Evolutionary conservation across 306 rosid species (phyloP), one percentile per base, ranked within the genome.

Genomic region (Acacia crassicarpa): DNA sequence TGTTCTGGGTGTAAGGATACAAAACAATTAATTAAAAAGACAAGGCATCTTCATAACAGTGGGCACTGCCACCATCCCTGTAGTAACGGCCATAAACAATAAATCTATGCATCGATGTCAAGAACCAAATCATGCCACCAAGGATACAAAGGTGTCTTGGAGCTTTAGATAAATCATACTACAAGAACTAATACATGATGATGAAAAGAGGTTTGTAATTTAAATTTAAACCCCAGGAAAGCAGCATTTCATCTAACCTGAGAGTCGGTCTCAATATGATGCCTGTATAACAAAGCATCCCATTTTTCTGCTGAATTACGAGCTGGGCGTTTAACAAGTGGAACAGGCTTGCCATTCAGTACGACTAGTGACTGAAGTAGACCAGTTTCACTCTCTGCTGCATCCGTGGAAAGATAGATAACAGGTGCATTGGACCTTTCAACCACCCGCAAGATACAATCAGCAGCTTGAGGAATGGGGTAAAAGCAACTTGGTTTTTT

Each of bases 381-480:
- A 51, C 88, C 80, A n/a, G 88, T 89, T 86, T 94, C 98, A 79
- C 89, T 90, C 45, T 87, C 98, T 78, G 95, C 98, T 1, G 97
- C 94, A 71, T 94, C 98, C 2, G 98, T 94, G 7, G 97, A 94
- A 45, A 94, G 98, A 87, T 92, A 94, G 45, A 92, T 87, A 68
- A 94, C 84, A n/a, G 93, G 91, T 16, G 91, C 86, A 72, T 87
- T 86, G 14, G 90, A 90, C 78, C 87, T 88, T 78, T 92, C 89
- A 75, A 89, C 83, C 63, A 89, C 54, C 74, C 88, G 86, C 76
- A 72, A 70, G 67, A 91, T 89, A 89, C 98, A 94, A 61, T 94
- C 85, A 7, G 98, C 97, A 23, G 96, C 97, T 85, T 92, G 97
- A 65, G 98, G 96, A 89, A 94, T 89, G 74, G 94, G 97, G 80